Percentiles rank a stretch among this genome's conserved stretches.
Conservation (phyloP, 257 asterid genomes). For the Ophiorrhiza pumila region DNA sequence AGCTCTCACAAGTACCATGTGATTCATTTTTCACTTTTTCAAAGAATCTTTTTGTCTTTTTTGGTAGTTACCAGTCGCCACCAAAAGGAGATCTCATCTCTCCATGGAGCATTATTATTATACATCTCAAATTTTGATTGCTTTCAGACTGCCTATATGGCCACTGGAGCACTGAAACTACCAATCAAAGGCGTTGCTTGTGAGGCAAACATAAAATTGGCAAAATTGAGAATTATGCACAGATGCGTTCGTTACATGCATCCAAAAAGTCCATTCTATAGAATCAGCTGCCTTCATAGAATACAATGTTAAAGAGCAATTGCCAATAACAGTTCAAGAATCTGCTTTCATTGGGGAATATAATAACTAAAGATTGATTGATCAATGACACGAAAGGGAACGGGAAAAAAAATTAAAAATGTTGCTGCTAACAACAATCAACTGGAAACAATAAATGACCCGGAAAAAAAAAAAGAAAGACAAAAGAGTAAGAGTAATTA, state of each 20-base stretch:
- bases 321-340: neutral
- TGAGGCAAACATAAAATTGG: too few relatives aligned
- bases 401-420: too few relatives aligned
- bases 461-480: neutral
- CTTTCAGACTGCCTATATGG: neutral
- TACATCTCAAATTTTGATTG: neutral
- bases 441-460: neutral
- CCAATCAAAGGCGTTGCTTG: too few relatives aligned
- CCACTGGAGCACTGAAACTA: neutral
- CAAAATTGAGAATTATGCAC: too few relatives aligned
- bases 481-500: slow-evolving; percentile 13
- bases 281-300: neutral
- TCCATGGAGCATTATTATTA: neutral
- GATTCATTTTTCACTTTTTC: neutral
- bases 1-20: neutral
- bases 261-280: neutral
- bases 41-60: too few relatives aligned
- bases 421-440: slow-evolving; percentile 2
- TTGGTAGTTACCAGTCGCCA: neutral
- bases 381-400: neutral
- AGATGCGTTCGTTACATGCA: too few relatives aligned
- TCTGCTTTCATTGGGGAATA: neutral
- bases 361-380: neutral
- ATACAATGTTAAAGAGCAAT: neutral
- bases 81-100: neutral